Base-by-base conservation (phyloP, 139 green algal species). In the Microglena sp. region DNA sequence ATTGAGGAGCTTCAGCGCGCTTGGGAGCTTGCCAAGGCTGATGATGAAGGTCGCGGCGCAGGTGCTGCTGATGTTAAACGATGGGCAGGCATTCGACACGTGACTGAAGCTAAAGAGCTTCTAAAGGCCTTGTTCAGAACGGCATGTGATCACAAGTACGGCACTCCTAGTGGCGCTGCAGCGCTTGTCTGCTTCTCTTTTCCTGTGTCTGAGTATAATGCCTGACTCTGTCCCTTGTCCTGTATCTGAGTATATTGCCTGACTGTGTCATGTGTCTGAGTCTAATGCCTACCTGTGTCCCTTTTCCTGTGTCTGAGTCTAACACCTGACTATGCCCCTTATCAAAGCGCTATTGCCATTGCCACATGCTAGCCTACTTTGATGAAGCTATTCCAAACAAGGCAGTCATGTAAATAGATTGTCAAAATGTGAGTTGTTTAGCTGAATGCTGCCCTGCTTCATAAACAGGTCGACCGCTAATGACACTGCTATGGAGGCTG, bases 91-190 rank as follows among this genome's bases (percentile, higher is more conserved):
- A 55, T 94, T 27, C 75, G 78, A 28, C 78, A 55, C 35, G 55
- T 86, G 2, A 66, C 78, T 5, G 85, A 95, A 70, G 79, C 75
- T 4, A 77, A 80, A 2, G 77, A 80, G 32, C 56, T 94, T 75
- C 77, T 95, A 28, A 77, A 78, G 33, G 77, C 79, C 4, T 36
- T 89, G 27, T 95, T 95, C 80, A 60, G 76, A 0, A 45, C 69
- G 11, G 83, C 82, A 6, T 81, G 81, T 32, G 69, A 87, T 46
- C 61, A 86, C 40, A 92, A 86, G 74, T 77, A 45, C 45, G 72
- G 45, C 31, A 53, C 18, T 53, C 18, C 18, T 53, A 53, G 18
- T 18, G 21, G n/a, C n/a, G n/a, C n/a, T n/a, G n/a, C n/a, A n/a
- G n/a, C n/a, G n/a, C n/a, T n/a, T 7, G 53, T 33, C 8, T 60